Percentiles rank a stretch among this genome's conserved stretches.
These are phyloP conservation scores for Tetrapisispora fleetii DNA, from an alignment of 805 yeast genomes.

Conservation along the genomic window DNA sequence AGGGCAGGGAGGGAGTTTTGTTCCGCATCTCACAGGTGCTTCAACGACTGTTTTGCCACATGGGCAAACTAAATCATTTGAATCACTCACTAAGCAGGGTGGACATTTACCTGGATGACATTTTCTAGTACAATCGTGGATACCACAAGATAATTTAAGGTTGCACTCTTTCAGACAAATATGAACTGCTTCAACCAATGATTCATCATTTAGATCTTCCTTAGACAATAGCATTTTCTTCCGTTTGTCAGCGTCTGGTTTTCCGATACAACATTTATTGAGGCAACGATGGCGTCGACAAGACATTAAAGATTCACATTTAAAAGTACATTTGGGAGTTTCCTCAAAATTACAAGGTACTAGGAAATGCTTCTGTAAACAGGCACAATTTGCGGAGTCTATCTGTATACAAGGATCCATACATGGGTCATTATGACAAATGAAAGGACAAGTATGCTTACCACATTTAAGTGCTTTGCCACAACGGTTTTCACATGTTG, in stretches of 20 bases:
- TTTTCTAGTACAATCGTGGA: constrained; percentile 56
- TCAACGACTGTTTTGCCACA: constrained; percentile 70
- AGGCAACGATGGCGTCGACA: constrained; percentile 77
- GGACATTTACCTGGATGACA: constrained; percentile 78
- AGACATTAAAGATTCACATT: constrained; percentile 64
- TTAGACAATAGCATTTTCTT: constrained; percentile 35
- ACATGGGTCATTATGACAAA: constrained; percentile 74
- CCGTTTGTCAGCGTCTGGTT: constrained; percentile 43
- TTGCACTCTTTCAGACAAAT: constrained; percentile 62
- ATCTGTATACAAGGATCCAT: constrained; percentile 50
- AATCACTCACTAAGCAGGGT: constrained; percentile 71
- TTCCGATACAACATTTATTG: constrained; percentile 59
- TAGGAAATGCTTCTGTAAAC: constrained; percentile 45
- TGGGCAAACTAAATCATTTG: constrained; percentile 66
- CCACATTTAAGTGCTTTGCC: constrained; percentile 62
- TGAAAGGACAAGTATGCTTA: constrained; percentile 51
- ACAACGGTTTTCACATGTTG: constrained; percentile 61
- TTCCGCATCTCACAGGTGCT: constrained; percentile 84
- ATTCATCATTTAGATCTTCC: constrained; percentile 35
- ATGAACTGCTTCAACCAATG: constrained; percentile 64
- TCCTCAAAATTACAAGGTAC: constrained; percentile 57
- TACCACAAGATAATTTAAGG: constrained; percentile 51
- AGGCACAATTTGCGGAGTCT: constrained; percentile 47
- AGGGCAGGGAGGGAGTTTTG: constrained; percentile 51
- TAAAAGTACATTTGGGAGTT: constrained; percentile 54